A percentile compares a stretch with the other conserved stretches of the same genome.
Evolutionary conservation across 2,329 filamentous ascomycete species (phyloP).

Genomic region (Phialemonium atrogriseum): DNA sequence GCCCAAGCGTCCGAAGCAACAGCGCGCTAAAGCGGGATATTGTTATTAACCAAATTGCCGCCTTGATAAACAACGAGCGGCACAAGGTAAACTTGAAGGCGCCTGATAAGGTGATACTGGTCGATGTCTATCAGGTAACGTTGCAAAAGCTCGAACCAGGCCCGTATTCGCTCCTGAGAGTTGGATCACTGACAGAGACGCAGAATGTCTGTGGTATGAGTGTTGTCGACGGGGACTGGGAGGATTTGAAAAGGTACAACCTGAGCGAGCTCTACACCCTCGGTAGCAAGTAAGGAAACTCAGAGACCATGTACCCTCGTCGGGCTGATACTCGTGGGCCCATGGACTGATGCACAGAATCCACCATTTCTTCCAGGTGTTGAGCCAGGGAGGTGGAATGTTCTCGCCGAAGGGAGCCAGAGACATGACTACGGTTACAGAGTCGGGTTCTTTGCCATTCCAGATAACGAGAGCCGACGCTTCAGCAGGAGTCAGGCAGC

Average conservation of each 20-base stretch:
- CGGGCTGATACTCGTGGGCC: too few relatives aligned
- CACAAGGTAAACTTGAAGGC: conserved; percentile 71
- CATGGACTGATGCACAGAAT: too few relatives aligned
- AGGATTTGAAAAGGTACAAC: conserved; percentile 68
- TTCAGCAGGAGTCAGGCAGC: too few relatives aligned
- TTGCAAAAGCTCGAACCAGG: neutral
- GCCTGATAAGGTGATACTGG: conserved; percentile 71
- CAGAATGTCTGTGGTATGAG: conserved; percentile 72
- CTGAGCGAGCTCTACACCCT: conserved; percentile 61
- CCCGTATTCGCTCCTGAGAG: too few relatives aligned
- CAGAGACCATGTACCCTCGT: too few relatives aligned
- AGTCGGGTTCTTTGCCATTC: too few relatives aligned
- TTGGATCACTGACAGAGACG: conserved; percentile 10
- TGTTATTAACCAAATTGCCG: conserved; percentile 65
- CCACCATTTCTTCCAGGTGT: too few relatives aligned
- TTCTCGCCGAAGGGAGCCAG: too few relatives aligned
- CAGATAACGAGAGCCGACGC: too few relatives aligned
- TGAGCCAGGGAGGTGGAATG: too few relatives aligned
- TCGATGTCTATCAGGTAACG: conserved; percentile 71
- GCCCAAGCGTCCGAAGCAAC: conserved; percentile 69
- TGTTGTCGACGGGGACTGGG: conserved; percentile 68
- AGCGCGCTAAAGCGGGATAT: conserved; percentile 56
- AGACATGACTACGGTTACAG: too few relatives aligned
- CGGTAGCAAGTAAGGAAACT: conserved; percentile 18
- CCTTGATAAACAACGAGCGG: conserved; percentile 47